These are phyloP conservation scores for Globisporangium mamillatum DNA, from an alignment of 352 stramenopile species.

Conservation along the genomic window DNA sequence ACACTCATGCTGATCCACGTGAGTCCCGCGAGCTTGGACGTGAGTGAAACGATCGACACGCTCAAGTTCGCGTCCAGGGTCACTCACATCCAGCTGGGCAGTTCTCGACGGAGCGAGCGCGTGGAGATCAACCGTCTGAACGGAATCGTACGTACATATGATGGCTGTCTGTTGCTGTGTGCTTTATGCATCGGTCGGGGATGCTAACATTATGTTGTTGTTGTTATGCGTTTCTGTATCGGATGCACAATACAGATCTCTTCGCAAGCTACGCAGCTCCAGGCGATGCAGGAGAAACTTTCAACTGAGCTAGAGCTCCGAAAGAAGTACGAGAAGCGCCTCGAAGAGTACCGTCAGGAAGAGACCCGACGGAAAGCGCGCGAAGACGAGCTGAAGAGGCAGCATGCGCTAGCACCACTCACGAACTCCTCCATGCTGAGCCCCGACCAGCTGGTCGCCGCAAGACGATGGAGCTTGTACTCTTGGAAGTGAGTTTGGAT, in stretches of 20 bases:
- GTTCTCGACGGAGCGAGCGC: conserved; percentile 44
- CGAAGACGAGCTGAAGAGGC: conserved; percentile 46
- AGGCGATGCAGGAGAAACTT: conserved; percentile 70
- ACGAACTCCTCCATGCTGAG: conserved; percentile 23
- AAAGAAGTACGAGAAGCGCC: conserved; percentile 72
- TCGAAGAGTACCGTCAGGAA: conserved; percentile 73
- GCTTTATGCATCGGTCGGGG: not conserved
- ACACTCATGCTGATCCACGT: conserved; percentile 70
- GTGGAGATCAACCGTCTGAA: conserved; percentile 61
- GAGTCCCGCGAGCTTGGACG: conserved; percentile 40
- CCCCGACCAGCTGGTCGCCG: conserved; percentile 39
- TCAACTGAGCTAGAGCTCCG: conserved; percentile 55
- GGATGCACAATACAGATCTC: conserved; percentile 35
- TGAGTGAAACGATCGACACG: conserved; percentile 71
- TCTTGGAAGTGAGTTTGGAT: conserved; percentile 47
- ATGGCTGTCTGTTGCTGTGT: not conserved
- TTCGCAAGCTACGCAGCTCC: conserved; percentile 58
- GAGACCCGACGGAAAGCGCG: conserved; percentile 45
- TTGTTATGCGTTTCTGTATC: not conserved
- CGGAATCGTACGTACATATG: conserved; percentile 39
- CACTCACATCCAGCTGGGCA: conserved; percentile 37
- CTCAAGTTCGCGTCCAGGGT: conserved; percentile 77
- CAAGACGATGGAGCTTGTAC: conserved; percentile 69
- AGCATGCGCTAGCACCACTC: conserved; percentile 34
- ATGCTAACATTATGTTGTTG: not conserved